These are phyloP conservation scores for Xylariales sp. DNA, from an alignment of 2,329 filamentous ascomycete genomes.

Conservation along the genomic window DNA sequence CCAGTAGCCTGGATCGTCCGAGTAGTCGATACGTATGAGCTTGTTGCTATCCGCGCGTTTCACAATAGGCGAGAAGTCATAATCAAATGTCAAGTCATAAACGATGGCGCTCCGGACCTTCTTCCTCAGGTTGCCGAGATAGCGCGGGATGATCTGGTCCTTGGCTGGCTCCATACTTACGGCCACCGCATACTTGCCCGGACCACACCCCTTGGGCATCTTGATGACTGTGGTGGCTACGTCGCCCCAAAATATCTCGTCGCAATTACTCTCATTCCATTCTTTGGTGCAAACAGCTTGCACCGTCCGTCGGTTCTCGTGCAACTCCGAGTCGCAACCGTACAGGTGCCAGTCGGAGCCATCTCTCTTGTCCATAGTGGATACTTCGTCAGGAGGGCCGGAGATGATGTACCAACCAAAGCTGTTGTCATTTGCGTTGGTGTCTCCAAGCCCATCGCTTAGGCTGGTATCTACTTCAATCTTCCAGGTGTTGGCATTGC, in stretches of 20 bases:
- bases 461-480: no score
- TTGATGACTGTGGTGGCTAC: conserved; percentile 32
- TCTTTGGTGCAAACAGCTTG: conserved; percentile 31
- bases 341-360: conserved; percentile 40
- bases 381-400: no score
- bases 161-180: conserved; percentile 18
- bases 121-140: conserved; percentile 13
- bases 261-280: conserved; percentile 28
- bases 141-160: conserved; percentile 13
- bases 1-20: conserved; percentile 33
- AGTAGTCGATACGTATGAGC: conserved; percentile 34
- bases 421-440: no score
- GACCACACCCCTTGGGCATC: conserved; percentile 35
- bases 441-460: no score
- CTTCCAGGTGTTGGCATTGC: no score
- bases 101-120: conserved; percentile 12
- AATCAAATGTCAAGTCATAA: conserved; percentile 35
- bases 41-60: conserved; percentile 24
- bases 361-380: conserved; percentile 35
- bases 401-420: no score
- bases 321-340: conserved; percentile 22
- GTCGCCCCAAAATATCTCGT: conserved; percentile 30
- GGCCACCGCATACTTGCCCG: conserved; percentile 33
- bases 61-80: conserved; percentile 29
- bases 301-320: conserved; percentile 26